These are phyloP conservation scores for Pseudopyrenochaeta lycopersici DNA, from an alignment of 2,329 filamentous ascomycete genomes.

Conservation along the genomic window DNA sequence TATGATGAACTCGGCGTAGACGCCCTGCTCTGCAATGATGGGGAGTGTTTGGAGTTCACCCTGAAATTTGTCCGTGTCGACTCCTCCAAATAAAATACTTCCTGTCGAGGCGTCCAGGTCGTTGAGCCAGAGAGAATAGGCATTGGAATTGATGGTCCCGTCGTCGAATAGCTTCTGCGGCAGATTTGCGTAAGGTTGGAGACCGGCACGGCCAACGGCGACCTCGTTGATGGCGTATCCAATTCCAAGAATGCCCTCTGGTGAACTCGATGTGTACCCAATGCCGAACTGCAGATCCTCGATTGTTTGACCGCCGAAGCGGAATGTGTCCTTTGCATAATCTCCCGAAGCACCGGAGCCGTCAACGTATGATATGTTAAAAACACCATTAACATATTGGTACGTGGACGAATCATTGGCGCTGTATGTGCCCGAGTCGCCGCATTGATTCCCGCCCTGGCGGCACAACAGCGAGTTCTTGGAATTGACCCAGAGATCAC, in stretches of 20 bases:
- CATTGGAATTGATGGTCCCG: slow-evolving; percentile 68
- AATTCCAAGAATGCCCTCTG: slow-evolving; percentile 82
- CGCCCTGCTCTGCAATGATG: slow-evolving; percentile 59
- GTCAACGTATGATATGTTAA: slow-evolving; percentile 90
- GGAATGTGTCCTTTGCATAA: slow-evolving; percentile 79
- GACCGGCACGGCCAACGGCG: slow-evolving; percentile 67
- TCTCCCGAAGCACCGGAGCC: slow-evolving; percentile 79
- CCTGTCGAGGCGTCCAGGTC: slow-evolving; percentile 70
- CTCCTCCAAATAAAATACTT: slow-evolving; percentile 80
- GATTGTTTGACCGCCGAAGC: slow-evolving; percentile 64
- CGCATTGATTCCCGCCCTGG: slow-evolving; percentile 61
- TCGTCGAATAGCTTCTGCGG: slow-evolving; percentile 71
- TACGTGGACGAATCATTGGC: slow-evolving; percentile 80
- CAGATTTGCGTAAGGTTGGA: slow-evolving; percentile 65
- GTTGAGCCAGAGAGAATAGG: slow-evolving; percentile 74
- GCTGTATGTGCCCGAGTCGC: slow-evolving; percentile 70
- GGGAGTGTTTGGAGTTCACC: slow-evolving; percentile 70
- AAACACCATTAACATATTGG: slow-evolving; percentile 74
- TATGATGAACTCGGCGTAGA: slow-evolving; percentile 64
- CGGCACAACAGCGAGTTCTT: slow-evolving; percentile 68
- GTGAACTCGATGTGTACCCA: slow-evolving; percentile 68
- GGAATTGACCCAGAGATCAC: slow-evolving; percentile 73
- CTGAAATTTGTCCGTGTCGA: slow-evolving; percentile 77
- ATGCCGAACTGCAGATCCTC: slow-evolving; percentile 74
- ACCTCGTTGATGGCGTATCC: slow-evolving; percentile 85